Base-by-base conservation (phyloP, 2,329 filamentous ascomycete genomes). In the Xylariaceae sp. region DNA sequence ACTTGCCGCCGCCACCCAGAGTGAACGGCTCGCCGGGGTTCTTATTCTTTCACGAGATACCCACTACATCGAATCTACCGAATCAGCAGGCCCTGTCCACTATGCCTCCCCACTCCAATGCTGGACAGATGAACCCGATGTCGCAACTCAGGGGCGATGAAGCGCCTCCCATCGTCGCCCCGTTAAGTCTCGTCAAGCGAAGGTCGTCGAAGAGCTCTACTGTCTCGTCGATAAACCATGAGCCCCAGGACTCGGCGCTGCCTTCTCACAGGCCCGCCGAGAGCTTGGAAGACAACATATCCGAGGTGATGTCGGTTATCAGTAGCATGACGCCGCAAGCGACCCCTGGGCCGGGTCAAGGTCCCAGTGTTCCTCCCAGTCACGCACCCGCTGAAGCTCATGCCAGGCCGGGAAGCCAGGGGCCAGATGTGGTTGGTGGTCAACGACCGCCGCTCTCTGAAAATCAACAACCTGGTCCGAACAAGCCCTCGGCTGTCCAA, bases 21-120 rank as follows among this genome's bases (percentile, higher is more conserved):
- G 40, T 46, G 31, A 36, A 31, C 31, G 50, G 54, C 3, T 33
- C 30, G 5, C 51, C 51, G 14, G 52, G 53, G 3, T 44, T 54
- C 34, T 41, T 50, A n/a, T 29, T 54, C 15, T 57, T 52, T 29
- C 52, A 54, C 24, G 54, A 55, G 36, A 51, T 53, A 41, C 15
- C 33, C 24, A 44, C 7, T 18, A 19, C 28, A n/a, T 27, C 46
- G 15, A 37, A 32, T 15, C n/a, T 23, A 5, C 24, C 31, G 13
- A 34, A 35, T 30, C 35, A 40, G 6, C 32, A n/a, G 8, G 31
- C n/a, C n/a, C n/a, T n/a, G n/a, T n/a, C n/a, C n/a, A n/a, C n/a
- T n/a, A n/a, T n/a, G n/a, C n/a, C n/a, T n/a, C n/a, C n/a, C n/a
- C n/a, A n/a, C n/a, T n/a, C 34, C 23, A 14, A 28, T 33, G 14